Base-by-base conservation (phyloP, 23 red algal genomes). In the Pyropia haitanensis region DNA sequence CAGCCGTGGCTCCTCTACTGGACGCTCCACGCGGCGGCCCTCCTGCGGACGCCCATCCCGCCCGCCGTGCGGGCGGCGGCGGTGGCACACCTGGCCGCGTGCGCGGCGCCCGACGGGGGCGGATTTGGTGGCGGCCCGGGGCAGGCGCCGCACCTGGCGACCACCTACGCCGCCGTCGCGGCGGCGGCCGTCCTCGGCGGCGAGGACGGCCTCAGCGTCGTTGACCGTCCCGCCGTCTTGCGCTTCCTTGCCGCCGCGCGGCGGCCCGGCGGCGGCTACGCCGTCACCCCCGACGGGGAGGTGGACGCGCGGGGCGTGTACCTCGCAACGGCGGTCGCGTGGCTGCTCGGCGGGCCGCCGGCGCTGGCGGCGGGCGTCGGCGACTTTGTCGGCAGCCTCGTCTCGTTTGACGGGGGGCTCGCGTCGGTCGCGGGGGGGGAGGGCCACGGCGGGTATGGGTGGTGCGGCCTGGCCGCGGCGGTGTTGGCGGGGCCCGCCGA, bases 81-180 rank as follows among this genome's bases (percentile, higher is more conserved):
- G 14, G 64, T 71, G 15, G 58, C 39, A 29, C 77, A 85, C 29
- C 27, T 83, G 64, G 69, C 67, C 24, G 22, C 44, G 18, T 84
- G 63, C 62, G 29, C 56, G 27, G 61, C 61, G 54, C 23, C 31
- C 14, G 28, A 20, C 26, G 55, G 51, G 14, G 82, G 93, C 0
- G 93, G 93, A 15, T 97, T 81, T 82, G 85, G 93, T 29, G 93
- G 93, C 12, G 93, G 93, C 14, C 80, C 76, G 7, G 85, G 93
- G 12, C 93, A 97, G 61, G 49, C 22, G 56, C n/a, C 93, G 8
- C 93, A 97, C 71, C 44, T 85, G 23, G 93, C 93, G 6, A 64
- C 70, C 17, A 90, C 93, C 5, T 97, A 78, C 78, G 80, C 93
- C 14, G 85, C 82, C 9, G 58, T 90, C 18, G 73, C 76, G 58